Evolutionary conservation across 495 filamentous ascomycete species (phyloP).

Genomic region (Talaromyces nanjingensis): DNA sequence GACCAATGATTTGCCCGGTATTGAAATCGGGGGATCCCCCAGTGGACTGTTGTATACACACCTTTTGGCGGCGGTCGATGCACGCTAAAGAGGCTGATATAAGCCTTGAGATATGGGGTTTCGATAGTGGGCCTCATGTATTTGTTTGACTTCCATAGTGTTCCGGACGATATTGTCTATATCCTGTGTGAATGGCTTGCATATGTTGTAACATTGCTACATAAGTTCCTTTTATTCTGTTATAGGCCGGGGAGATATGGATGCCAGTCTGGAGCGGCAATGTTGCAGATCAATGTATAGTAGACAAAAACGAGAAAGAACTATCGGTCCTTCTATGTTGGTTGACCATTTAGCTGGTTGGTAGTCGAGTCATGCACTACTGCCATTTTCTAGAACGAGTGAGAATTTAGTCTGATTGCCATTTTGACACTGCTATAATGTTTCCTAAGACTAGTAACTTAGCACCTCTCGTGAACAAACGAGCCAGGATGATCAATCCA

Average conservation of each 20-base stretch:
- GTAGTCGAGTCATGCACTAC: background rate
- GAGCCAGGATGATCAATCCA: background rate
- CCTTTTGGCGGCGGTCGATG: background rate
- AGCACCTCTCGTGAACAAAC: background rate
- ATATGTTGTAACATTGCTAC: background rate
- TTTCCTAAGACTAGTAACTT: background rate
- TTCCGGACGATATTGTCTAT: background rate
- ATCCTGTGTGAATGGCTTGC: background rate
- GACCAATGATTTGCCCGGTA: background rate
- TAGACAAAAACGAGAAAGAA: background rate
- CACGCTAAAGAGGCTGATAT: background rate
- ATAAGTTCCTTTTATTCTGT: background rate
- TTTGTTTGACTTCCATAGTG: background rate
- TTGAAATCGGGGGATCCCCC: background rate
- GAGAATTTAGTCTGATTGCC: background rate
- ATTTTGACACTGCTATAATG: background rate
- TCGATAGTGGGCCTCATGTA: background rate
- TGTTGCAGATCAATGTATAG: background rate
- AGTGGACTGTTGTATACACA: background rate
- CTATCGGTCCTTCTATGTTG: background rate
- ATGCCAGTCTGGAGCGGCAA: background rate
- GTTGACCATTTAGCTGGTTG: background rate
- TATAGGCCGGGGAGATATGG: background rate
- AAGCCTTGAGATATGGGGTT: background rate
- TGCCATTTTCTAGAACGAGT: background rate